Percentiles rank a stretch among this genome's conserved stretches.
Evolutionary conservation across 208 protist species (phyloP).

Genomic region (Kentomonas sorsogonicus): DNA sequence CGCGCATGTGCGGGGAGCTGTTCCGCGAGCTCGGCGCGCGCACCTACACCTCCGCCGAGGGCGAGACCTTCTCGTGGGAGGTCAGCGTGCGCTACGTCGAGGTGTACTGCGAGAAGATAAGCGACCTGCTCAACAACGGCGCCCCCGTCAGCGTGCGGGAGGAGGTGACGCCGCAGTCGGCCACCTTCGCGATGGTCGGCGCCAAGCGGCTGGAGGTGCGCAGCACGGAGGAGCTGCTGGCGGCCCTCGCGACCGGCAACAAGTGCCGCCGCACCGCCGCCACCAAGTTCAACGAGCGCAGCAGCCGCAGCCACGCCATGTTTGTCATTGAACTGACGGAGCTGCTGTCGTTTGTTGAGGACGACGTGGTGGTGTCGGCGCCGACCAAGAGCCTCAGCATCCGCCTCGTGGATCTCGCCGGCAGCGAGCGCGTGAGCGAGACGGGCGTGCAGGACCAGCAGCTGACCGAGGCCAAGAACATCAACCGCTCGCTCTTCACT

Average conservation of each 20-base stretch:
- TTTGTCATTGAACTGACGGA: constrained; percentile 80
- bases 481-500: constrained; percentile 84
- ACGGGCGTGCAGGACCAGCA: constrained; percentile 63
- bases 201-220: constrained; percentile 40
- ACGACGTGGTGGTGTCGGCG: constrained; percentile 55
- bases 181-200: constrained; percentile 56
- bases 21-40: constrained; percentile 55
- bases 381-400: constrained; percentile 60
- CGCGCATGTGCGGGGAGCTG: constrained; percentile 74
- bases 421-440: constrained; percentile 82
- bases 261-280: constrained; percentile 55
- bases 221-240: constrained; percentile 51
- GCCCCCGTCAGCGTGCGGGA: constrained; percentile 56
- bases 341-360: constrained; percentile 48
- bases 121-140: constrained; percentile 73
- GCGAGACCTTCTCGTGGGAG: constrained; percentile 67
- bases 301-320: constrained; percentile 83
- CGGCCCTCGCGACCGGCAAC: constrained; percentile 63
- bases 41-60: constrained; percentile 29
- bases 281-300: constrained; percentile 78
- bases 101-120: constrained; percentile 88
- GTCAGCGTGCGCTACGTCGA: constrained; percentile 83
- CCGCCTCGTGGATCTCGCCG: constrained; percentile 84
- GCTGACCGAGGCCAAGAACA: constrained; percentile 81
- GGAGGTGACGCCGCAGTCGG: constrained; percentile 52